phyloP scores from a whole-genome alignment of 768 basidiomycete species.

The Cystofilobasidium capitatum region DNA sequence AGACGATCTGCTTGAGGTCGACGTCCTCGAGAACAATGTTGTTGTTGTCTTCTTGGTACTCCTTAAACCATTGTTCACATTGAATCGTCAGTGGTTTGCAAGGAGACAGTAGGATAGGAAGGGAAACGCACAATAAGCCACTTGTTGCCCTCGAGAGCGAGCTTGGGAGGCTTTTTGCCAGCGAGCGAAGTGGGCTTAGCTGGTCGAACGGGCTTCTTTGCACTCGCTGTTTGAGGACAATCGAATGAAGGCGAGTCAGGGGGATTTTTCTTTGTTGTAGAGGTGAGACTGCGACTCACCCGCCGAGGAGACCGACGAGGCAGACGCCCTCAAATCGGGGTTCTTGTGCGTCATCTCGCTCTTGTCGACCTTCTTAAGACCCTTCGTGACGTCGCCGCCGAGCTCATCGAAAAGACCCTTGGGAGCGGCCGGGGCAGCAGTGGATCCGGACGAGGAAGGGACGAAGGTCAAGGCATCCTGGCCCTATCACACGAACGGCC shows the following conservation, averaged over 20 bases:
- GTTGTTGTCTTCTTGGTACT: slow-evolving; percentile 77
- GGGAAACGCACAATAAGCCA: slow-evolving; percentile 65
- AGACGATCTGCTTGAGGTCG: slow-evolving; percentile 72
- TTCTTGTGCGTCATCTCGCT: slow-evolving; percentile 99
- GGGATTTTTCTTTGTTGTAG: too few relatives aligned
- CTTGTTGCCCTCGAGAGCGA: slow-evolving; percentile 80
- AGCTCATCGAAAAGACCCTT: slow-evolving; percentile 76
- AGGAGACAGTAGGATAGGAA: background rate
- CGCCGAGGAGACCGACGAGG: slow-evolving; percentile 46
- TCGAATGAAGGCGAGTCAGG: background rate
- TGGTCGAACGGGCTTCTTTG: slow-evolving; percentile 54
- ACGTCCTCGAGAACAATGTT: slow-evolving; percentile 62
- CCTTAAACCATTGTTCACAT: slow-evolving; percentile 50
- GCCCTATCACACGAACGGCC: slow-evolving; percentile 30
- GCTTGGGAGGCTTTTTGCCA: slow-evolving; percentile 86
- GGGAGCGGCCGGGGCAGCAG: slow-evolving; percentile 38
- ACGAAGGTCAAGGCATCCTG: slow-evolving; percentile 33
- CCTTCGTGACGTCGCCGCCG: slow-evolving; percentile 80
- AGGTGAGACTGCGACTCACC: background rate
- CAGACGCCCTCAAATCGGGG: slow-evolving; percentile 59
- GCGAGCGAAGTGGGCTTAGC: slow-evolving; percentile 71
- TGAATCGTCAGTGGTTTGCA: background rate
- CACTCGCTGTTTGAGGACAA: slow-evolving; percentile 44
- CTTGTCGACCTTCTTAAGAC: slow-evolving; percentile 84
- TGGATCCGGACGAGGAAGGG: slow-evolving; percentile 21